A percentile compares a stretch with the other conserved stretches of the same genome.
These are phyloP conservation scores for Isatis lusitanica DNA, from an alignment of 441 rosid genomes.

Conservation along the genomic window DNA sequence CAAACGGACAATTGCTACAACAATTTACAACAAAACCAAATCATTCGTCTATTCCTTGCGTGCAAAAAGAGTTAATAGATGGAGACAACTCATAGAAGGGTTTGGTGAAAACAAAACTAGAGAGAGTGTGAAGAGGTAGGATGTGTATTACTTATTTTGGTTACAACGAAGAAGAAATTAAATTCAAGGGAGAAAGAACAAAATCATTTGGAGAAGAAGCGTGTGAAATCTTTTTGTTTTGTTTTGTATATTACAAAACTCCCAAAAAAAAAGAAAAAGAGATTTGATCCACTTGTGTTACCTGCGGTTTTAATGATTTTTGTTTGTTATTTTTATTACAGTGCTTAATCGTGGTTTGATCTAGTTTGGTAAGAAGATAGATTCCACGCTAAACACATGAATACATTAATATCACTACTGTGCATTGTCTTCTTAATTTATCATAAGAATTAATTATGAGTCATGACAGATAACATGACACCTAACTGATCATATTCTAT, in stretches of 20 bases:
- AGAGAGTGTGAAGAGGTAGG: background rate
- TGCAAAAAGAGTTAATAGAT: background rate
- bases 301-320: background rate
- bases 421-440: background rate
- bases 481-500: background rate
- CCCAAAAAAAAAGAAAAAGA: background rate
- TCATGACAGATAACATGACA: constrained; percentile 4
- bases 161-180: background rate
- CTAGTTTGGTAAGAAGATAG: background rate
- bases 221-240: background rate
- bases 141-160: constrained; percentile 1
- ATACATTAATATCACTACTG: constrained; percentile 7
- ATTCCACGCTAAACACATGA: background rate
- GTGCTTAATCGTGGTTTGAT: background rate
- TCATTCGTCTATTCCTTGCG: background rate
- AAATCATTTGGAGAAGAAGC: too few species aligned
- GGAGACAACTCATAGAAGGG: constrained; percentile 11
- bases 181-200: background rate
- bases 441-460: background rate
- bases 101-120: background rate
- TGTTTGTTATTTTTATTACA: background rate
- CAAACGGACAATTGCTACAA: constrained; percentile 21
- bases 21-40: background rate
- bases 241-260: background rate
- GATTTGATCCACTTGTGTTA: background rate